phyloP scores from a whole-genome alignment of 805 yeast species.

The Wickerhamomyces bisporus region DNA sequence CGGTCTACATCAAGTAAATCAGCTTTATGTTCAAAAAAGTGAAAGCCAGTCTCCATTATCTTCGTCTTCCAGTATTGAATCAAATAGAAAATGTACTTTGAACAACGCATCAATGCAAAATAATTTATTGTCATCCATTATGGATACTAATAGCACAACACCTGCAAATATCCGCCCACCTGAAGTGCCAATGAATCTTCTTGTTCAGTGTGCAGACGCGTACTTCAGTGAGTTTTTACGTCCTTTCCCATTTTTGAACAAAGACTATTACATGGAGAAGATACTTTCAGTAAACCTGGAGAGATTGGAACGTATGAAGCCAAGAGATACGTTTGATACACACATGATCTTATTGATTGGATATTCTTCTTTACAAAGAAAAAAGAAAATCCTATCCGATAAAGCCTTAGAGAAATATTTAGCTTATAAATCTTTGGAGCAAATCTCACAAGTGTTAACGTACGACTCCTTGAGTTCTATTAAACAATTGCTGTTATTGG shows the following conservation, averaged over 20 bases:
- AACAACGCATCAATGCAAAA: no score
- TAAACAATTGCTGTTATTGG: conserved; percentile 37
- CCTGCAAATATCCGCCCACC: neutral
- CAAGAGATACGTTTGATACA: conserved; percentile 36
- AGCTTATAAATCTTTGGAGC: conserved; percentile 36
- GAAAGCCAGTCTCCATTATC: no score
- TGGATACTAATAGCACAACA: no score
- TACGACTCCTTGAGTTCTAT: conserved; percentile 37
- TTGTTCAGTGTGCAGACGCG: conserved; percentile 6
- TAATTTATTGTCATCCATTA: no score
- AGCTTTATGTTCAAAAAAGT: no score
- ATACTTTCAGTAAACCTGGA: conserved; percentile 30
- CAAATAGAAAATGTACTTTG: no score
- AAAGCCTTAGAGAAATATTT: conserved; percentile 36
- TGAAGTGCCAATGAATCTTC: conserved; percentile 2
- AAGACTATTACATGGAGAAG: conserved; percentile 24
- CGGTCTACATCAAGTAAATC: no score
- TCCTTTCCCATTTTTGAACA: conserved; percentile 9
- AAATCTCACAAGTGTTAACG: conserved; percentile 32
- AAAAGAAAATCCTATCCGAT: conserved; percentile 31
- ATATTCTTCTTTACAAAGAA: conserved; percentile 42
- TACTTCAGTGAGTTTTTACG: conserved; percentile 6
- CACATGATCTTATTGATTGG: conserved; percentile 53
- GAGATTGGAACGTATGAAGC: conserved; percentile 21
- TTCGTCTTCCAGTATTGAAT: no score